These are phyloP conservation scores for Penicillium brevicompactum DNA, from an alignment of 2,329 filamentous ascomycete genomes.

Conservation along the genomic window DNA sequence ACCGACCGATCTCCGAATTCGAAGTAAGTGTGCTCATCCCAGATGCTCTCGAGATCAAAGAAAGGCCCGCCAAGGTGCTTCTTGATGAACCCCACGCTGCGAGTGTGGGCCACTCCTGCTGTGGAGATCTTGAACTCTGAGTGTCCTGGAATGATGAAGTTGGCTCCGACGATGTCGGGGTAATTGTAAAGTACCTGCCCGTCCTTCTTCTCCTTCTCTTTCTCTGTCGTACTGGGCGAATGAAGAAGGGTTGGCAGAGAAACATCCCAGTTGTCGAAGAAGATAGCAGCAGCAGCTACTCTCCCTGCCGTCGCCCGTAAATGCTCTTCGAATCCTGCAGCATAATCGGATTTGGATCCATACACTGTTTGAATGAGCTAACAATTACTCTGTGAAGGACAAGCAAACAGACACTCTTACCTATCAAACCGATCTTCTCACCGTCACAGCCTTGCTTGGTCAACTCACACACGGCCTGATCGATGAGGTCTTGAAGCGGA, in stretches of 20 bases:
- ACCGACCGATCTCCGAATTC: conserved; percentile 72
- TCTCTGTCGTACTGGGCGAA: conserved; percentile 9
- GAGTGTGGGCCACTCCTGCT: conserved; percentile 66
- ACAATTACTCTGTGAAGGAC: too few species aligned
- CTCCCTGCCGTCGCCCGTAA: conserved; percentile 8
- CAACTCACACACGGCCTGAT: conserved; percentile 16
- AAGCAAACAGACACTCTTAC: conserved; percentile 10
- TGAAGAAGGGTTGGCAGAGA: conserved; percentile 18
- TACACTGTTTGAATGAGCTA: conserved; percentile 1
- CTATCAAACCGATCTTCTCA: conserved; percentile 23
- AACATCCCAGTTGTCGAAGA: conserved; percentile 22
- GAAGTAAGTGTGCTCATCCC: conserved; percentile 74
- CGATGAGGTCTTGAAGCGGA: conserved; percentile 17
- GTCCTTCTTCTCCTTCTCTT: background rate
- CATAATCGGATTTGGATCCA: conserved; percentile 28
- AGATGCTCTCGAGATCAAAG: conserved; percentile 75
- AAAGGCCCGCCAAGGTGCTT: conserved; percentile 62
- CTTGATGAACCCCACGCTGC: conserved; percentile 67
- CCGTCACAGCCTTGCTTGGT: conserved; percentile 28
- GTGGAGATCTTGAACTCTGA: conserved; percentile 54
- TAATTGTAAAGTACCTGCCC: conserved; percentile 43
- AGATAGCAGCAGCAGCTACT: conserved; percentile 18
- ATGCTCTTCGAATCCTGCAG: conserved; percentile 8
- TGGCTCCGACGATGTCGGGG: conserved; percentile 44
- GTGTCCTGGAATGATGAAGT: conserved; percentile 56